A percentile compares a stretch with the other conserved stretches of the same genome.
Evolutionary conservation across 805 yeast genomes (phyloP).

Genomic region (Metschnikowia matae): DNA sequence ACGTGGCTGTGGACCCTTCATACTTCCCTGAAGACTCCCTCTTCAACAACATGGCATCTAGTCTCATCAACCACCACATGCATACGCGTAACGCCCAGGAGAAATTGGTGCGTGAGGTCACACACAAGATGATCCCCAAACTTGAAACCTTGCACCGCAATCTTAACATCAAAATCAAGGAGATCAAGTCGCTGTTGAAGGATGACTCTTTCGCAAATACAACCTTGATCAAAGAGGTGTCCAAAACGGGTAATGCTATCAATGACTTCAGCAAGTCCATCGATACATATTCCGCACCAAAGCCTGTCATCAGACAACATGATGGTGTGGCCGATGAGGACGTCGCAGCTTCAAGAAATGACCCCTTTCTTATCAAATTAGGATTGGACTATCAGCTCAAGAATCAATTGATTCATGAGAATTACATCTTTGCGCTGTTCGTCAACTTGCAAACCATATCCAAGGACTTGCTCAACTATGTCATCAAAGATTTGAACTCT

Average conservation of each 20-base stretch:
- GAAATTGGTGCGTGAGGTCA: slow-evolving; percentile 31
- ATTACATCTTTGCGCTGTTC: slow-evolving; percentile 39
- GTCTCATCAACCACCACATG: slow-evolving; percentile 35
- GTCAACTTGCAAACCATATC: slow-evolving; percentile 40
- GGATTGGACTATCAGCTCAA: slow-evolving; percentile 38
- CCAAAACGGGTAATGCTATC: slow-evolving; percentile 56
- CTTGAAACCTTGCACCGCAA: slow-evolving; percentile 34
- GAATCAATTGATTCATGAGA: slow-evolving; percentile 38
- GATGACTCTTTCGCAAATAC: slow-evolving; percentile 41
- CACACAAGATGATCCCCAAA: slow-evolving; percentile 31
- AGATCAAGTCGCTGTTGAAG: slow-evolving; percentile 35
- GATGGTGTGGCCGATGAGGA: slow-evolving; percentile 23
- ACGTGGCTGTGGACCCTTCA: slow-evolving; percentile 20
- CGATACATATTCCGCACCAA: slow-evolving; percentile 30
- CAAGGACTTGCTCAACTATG: slow-evolving; percentile 33
- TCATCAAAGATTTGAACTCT: slow-evolving; percentile 33
- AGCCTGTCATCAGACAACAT: slow-evolving; percentile 26
- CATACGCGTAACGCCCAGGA: slow-evolving; percentile 22
- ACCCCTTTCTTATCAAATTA: slow-evolving; percentile 40
- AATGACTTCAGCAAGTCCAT: slow-evolving; percentile 29
- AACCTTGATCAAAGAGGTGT: slow-evolving; percentile 39
- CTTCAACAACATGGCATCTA: slow-evolving; percentile 27
- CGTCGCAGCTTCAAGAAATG: slow-evolving; percentile 29
- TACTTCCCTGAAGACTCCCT: slow-evolving; percentile 25
- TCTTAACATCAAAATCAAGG: slow-evolving; percentile 37